phyloP scores from a whole-genome alignment of 495 filamentous ascomycete species.

The Aspergillus ellipticus region DNA sequence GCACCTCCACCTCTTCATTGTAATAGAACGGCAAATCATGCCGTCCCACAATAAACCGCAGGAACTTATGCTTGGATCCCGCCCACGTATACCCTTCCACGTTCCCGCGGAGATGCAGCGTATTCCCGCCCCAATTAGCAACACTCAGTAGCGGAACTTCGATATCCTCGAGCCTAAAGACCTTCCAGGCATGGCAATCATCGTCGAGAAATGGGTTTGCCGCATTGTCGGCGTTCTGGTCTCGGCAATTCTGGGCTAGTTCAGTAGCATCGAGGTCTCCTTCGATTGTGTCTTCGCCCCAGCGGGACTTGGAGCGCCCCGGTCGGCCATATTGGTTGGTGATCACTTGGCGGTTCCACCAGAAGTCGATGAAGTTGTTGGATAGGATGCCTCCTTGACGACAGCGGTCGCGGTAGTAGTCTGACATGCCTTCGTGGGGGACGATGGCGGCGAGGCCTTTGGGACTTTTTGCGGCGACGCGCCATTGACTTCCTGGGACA shows the following conservation, averaged over 20 bases:
- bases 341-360: constrained; percentile 54
- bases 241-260: constrained; percentile 42
- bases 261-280: constrained; percentile 48
- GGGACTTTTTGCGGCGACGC: constrained; percentile 51
- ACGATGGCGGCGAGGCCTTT: constrained; percentile 49
- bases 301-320: constrained; percentile 8
- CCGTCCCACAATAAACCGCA: constrained; percentile 58
- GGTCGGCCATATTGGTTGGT: constrained; percentile 54
- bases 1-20: constrained; percentile 53
- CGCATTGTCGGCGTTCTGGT: constrained; percentile 53
- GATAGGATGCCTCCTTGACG: constrained; percentile 60
- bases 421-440: constrained; percentile 59
- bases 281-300: constrained; percentile 50
- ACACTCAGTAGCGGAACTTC: constrained; percentile 57
- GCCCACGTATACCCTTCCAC: constrained; percentile 55
- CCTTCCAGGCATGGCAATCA: constrained; percentile 51
- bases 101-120: constrained; percentile 61
- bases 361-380: constrained; percentile 52
- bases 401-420: constrained; percentile 53
- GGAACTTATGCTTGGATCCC: constrained; percentile 55
- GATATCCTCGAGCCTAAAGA: constrained; percentile 51
- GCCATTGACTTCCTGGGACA: constrained; percentile 49
- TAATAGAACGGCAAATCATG: constrained; percentile 67
- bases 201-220: constrained; percentile 48
- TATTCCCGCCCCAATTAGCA: constrained; percentile 60